A percentile compares a stretch with the other conserved stretches of the same genome.
Conservation (phyloP, 495 filamentous ascomycete species). For the Xylaria telfairii region DNA sequence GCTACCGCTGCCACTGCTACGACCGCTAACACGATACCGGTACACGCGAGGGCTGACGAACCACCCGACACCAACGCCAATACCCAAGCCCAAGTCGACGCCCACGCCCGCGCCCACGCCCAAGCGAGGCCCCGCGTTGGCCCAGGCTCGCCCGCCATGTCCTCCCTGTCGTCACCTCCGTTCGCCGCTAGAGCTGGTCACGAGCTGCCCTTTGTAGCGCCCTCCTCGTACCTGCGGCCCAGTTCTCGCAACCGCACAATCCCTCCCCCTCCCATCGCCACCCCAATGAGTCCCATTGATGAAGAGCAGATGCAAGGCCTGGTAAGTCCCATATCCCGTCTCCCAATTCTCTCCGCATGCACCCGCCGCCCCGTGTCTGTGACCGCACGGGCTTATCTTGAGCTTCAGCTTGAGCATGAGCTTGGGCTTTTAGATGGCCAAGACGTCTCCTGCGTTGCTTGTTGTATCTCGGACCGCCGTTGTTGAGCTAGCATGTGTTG, state of each 20-base stretch:
- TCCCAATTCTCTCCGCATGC: slow-evolving; percentile 6
- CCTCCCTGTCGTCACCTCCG: slow-evolving; percentile 1
- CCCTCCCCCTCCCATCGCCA: slow-evolving; percentile 47
- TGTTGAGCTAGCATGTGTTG: background rate
- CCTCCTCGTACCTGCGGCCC: slow-evolving; percentile 84
- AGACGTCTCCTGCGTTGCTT: background rate
- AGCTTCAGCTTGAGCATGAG: background rate
- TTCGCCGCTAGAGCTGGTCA: slow-evolving; percentile 43
- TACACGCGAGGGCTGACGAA: slow-evolving; percentile 13
- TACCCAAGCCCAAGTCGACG: background rate
- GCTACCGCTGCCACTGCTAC: background rate
- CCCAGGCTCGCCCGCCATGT: slow-evolving; percentile 13
- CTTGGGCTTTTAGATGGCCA: background rate
- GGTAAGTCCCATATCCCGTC: slow-evolving; percentile 70
- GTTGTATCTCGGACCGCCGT: background rate
- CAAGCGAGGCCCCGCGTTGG: slow-evolving; percentile 23
- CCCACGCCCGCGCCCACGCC: background rate
- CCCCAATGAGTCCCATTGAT: slow-evolving; percentile 77
- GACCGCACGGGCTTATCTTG: slow-evolving; percentile 10
- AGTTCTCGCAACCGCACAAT: slow-evolving; percentile 57
- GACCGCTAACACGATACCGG: background rate
- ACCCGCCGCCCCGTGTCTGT: background rate
- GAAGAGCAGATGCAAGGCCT: slow-evolving; percentile 91
- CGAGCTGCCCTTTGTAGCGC: slow-evolving; percentile 72
- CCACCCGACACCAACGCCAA: slow-evolving; percentile 6